Conservation (phyloP, 225 moss, liverwort and hornwort species). For the Marchantia paleacea region DNA sequence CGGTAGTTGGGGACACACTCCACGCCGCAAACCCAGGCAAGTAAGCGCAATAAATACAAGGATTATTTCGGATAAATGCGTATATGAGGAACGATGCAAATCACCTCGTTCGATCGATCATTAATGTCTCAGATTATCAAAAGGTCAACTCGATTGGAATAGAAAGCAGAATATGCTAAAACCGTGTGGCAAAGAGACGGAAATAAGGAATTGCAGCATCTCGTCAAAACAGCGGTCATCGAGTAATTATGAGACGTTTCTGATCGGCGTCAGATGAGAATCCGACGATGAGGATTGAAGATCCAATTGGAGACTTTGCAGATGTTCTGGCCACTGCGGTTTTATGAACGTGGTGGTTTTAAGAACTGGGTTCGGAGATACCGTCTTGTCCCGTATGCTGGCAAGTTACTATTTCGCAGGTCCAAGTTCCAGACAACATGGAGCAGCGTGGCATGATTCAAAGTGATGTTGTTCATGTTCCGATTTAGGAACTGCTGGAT, state of each 20-base stretch:
- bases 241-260: neutral
- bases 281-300: neutral
- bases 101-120: neutral
- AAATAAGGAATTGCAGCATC: neutral
- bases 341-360: neutral
- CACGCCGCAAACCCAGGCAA: neutral
- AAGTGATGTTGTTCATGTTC: neutral
- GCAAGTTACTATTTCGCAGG: neutral
- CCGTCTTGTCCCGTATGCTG: neutral
- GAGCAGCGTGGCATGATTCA: conserved; percentile 1
- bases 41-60: too few species aligned
- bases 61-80: neutral
- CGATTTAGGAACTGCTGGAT: neutral
- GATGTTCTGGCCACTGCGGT: neutral
- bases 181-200: neutral
- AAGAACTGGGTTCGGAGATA: neutral
- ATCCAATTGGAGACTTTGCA: neutral
- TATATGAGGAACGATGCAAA: neutral
- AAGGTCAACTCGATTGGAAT: neutral
- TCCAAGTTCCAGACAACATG: neutral
- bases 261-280: neutral
- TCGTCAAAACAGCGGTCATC: neutral
- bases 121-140: neutral
- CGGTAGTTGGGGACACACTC: neutral
- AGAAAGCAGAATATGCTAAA: too few species aligned